These are phyloP conservation scores for Nannochloris sp. DNA, from an alignment of 139 green algal species.

Conservation along the genomic window DNA sequence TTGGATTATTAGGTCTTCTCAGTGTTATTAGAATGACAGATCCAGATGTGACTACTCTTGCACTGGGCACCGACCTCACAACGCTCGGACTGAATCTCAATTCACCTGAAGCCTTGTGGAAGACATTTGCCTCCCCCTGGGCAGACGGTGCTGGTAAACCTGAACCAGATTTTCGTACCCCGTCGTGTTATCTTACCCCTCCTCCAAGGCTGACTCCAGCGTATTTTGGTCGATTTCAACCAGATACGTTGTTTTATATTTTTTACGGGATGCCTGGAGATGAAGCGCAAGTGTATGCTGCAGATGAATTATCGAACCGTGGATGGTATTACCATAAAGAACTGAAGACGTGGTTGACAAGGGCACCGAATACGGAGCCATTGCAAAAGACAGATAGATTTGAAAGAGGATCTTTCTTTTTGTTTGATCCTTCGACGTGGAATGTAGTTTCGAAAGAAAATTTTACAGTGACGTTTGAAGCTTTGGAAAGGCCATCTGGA, in stretches of 20 bases:
- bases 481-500: constrained; percentile 51
- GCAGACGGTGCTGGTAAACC: constrained; percentile 58
- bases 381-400: constrained; percentile 68
- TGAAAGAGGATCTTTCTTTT: constrained; percentile 84
- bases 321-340: constrained; percentile 87
- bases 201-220: constrained; percentile 68
- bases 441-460: constrained; percentile 69
- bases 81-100: constrained; percentile 94
- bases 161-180: constrained; percentile 78
- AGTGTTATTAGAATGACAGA: constrained; percentile 82
- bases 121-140: constrained; percentile 78
- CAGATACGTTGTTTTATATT: constrained; percentile 98
- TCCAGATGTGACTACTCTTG: constrained; percentile 88
- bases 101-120: constrained; percentile 66
- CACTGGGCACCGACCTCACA: constrained; percentile 93
- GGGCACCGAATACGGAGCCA: constrained; percentile 66
- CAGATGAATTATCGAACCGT: constrained; percentile 80
- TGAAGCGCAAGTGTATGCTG: constrained; percentile 87
- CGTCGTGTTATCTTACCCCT: constrained; percentile 76
- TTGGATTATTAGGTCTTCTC: constrained; percentile 86
- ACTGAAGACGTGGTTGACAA: constrained; percentile 77
- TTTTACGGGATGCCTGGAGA: constrained; percentile 86
- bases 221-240: constrained; percentile 92
- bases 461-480: constrained; percentile 52
- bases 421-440: constrained; percentile 89